phyloP scores from a whole-genome alignment of 805 yeast species.

The Candida oleophila region DNA sequence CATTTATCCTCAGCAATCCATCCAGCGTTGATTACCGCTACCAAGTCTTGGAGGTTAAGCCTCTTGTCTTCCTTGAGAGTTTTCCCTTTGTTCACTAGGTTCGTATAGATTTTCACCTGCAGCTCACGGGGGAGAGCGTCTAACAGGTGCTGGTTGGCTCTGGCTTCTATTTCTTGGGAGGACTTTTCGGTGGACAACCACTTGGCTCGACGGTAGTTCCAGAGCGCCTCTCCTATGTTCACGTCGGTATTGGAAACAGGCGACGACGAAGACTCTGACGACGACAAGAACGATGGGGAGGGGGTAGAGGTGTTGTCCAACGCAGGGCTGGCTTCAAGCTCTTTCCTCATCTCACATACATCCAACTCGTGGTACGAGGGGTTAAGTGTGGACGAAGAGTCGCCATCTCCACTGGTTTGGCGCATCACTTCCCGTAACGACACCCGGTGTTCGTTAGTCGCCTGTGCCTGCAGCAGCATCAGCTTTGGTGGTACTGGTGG shows the following conservation, averaged over 20 bases:
- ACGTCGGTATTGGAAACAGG: neutral
- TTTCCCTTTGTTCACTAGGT: slow-evolving; percentile 68
- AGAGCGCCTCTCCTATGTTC: slow-evolving; percentile 55
- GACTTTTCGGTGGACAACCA: slow-evolving; percentile 52
- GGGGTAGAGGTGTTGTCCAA: slow-evolving; percentile 9
- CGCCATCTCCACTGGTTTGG: neutral
- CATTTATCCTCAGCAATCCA: slow-evolving; percentile 81
- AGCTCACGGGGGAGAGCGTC: slow-evolving; percentile 46
- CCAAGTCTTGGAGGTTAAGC: slow-evolving; percentile 70
- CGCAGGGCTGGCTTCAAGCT: slow-evolving; percentile 22
- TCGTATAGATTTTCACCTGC: slow-evolving; percentile 62
- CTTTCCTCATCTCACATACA: slow-evolving; percentile 26
- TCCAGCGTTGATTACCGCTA: slow-evolving; percentile 74
- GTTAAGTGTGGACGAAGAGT: neutral
- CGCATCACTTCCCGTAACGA: neutral
- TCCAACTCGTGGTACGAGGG: slow-evolving; percentile 24
- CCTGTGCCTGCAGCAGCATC: neutral
- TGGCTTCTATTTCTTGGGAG: slow-evolving; percentile 9
- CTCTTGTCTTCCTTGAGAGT: slow-evolving; percentile 57
- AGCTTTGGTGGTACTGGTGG: slow-evolving; percentile 1
- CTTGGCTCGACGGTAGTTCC: slow-evolving; percentile 65
- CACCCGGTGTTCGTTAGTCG: neutral
- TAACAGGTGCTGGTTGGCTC: slow-evolving; percentile 19
- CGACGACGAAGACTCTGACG: neutral
- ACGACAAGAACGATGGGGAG: neutral